A percentile compares a stretch with the other conserved stretches of the same genome.
These are phyloP conservation scores for Rhodotorula sp. DNA, from an alignment of 1,284 basidiomycete species.

Conservation along the genomic window DNA sequence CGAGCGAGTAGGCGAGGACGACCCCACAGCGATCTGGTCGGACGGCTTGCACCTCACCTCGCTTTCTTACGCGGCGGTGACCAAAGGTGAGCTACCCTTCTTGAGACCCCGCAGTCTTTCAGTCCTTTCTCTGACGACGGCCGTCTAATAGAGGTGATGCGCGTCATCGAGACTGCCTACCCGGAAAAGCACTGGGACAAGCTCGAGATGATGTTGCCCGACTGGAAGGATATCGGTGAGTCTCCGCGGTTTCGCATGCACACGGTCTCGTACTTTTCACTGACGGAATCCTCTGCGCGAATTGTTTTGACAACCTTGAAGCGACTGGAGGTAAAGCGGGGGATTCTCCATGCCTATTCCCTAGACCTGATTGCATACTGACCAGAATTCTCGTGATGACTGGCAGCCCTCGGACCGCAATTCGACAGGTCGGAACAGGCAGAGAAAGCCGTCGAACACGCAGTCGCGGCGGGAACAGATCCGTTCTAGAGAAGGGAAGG, in stretches of 20 bases:
- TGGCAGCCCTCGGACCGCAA: conserved; percentile 4
- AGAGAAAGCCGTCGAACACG: background rate
- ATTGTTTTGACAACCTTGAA: too few species aligned
- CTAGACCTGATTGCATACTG: too few species aligned
- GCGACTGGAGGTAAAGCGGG: too few species aligned
- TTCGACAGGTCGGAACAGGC: background rate
- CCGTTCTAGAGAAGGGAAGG: background rate
- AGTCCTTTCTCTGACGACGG: too few species aligned
- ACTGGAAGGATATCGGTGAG: conserved; percentile 25
- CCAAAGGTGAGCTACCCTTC: conserved; percentile 7
- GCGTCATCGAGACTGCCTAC: conserved; percentile 59
- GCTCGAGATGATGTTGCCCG: conserved; percentile 57
- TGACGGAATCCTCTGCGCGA: too few species aligned
- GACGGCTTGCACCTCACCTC: conserved; percentile 24
- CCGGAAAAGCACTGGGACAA: conserved; percentile 70
- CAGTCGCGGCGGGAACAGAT: background rate
- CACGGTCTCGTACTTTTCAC: too few species aligned
- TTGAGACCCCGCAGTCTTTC: too few species aligned
- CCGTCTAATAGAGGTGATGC: conserved; percentile 55
- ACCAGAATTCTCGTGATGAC: too few species aligned
- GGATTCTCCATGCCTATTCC: too few species aligned
- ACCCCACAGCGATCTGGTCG: background rate
- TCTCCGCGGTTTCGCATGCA: background rate
- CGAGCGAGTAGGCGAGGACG: background rate
- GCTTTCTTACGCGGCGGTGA: conserved; percentile 10